Evolutionary conservation across 2,329 filamentous ascomycete species (phyloP).

Genomic region (Aureobasidium lini): DNA sequence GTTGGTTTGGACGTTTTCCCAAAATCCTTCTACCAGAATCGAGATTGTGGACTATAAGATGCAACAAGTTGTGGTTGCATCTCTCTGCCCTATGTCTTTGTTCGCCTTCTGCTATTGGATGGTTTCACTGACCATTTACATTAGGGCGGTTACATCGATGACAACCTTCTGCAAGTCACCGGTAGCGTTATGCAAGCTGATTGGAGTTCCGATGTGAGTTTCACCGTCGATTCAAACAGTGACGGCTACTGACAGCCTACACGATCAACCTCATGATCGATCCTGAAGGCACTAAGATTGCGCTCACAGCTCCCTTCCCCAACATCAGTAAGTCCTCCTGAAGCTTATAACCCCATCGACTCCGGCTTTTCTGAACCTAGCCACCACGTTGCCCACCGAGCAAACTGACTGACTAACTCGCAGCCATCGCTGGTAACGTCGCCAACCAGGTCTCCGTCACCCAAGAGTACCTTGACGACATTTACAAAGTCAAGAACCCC

Average conservation of each 20-base stretch:
- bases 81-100: too few species aligned
- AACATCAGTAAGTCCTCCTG: constrained; percentile 25
- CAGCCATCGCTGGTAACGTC: constrained; percentile 37
- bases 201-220: constrained; percentile 14
- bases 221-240: constrained; percentile 14
- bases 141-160: constrained; percentile 41
- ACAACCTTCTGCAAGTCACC: constrained; percentile 25
- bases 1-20: background rate
- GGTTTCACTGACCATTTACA: background rate
- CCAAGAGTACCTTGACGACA: constrained; percentile 33
- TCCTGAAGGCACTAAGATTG: constrained; percentile 44
- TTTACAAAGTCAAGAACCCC: constrained; percentile 31
- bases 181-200: constrained; percentile 17
- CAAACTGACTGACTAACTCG: background rate
- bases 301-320: constrained; percentile 41
- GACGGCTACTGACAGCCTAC: constrained; percentile 21
- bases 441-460: constrained; percentile 41
- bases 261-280: constrained; percentile 47
- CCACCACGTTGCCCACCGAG: background rate
- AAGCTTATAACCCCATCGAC: background rate
- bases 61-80: too few species aligned
- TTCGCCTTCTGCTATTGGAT: background rate
- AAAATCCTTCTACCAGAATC: too few species aligned
- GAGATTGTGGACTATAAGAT: too few species aligned
- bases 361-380: too few species aligned